Evolutionary conservation across 495 filamentous ascomycete species (phyloP), one percentile per base, ranked within the genome.

Genomic region (Trichoderma erinaceum): DNA sequence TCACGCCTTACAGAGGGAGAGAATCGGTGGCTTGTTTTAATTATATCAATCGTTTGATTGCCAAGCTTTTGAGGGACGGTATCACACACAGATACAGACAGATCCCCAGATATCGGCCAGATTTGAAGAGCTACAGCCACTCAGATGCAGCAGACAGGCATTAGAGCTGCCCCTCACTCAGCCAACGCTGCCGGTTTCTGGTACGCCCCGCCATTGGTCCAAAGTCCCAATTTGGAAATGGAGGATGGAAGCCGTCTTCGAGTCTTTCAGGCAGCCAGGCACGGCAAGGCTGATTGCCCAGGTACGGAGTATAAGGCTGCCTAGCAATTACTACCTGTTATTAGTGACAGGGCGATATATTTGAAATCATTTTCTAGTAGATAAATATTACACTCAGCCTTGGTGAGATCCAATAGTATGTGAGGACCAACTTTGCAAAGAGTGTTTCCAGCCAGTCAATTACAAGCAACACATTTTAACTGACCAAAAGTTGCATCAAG

Each of bases 101-200:
- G 35, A 3, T 7, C 8, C 5, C 35, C 35, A 38, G 7, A 38
- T 3, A 10, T 38, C 35, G 35, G 35, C 8, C 35, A 38, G 35
- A 38, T 38, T 5, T 3, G 5, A 38, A 38, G 7, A 38, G 8
- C 7, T 38, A 0, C 35, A 38, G 35, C 35, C 35, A 7, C 7
- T 38, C 5, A 38, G 35, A 38, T 38, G 35, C 35, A 38, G 35
- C 35, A 6, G 48, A 21, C 48, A 52, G 44, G 48, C 48, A 52
- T 52, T 52, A 52, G 48, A 21, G 48, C 48, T n/a, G 48, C 48
- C 48, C 48, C 48, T 52, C 48, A 52, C 48, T 21, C 48, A 52
- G 21, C 48, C 35, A 38, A 7, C 8, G 35, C 35, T 38, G 35
- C 35, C 4, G 48, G 16, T 21, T 7, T 21, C 18, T 23, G 21